phyloP scores from a whole-genome alignment of 2,329 filamentous ascomycete species.

The Neonectria coccinea region DNA sequence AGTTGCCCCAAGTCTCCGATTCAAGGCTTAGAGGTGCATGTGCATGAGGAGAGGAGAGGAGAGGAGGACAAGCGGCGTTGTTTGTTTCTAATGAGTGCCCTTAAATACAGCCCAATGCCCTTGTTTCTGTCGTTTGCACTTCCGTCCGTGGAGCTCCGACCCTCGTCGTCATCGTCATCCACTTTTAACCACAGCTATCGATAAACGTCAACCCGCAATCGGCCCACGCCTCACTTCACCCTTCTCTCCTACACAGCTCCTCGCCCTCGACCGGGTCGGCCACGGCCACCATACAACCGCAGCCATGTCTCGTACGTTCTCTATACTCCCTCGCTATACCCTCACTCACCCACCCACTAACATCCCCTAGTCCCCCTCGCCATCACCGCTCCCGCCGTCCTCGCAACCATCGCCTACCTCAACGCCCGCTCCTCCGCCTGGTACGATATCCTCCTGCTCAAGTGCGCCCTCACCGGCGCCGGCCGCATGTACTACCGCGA shows the following conservation, averaged over 20 bases:
- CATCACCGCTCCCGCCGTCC: conserved; percentile 69
- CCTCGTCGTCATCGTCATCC: not conserved
- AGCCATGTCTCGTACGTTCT: conserved; percentile 37
- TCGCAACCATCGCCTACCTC: conserved; percentile 79
- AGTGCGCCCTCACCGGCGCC: conserved; percentile 60
- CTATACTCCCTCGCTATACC: too few relatives aligned
- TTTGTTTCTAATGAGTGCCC: not conserved
- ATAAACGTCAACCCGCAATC: not conserved
- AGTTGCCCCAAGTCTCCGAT: not conserved
- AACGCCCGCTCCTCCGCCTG: conserved; percentile 77
- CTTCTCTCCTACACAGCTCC: not conserved
- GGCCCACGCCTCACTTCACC: conserved; percentile 5
- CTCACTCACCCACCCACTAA: not conserved
- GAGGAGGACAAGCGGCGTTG: too few relatives aligned
- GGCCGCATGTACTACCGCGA: conserved; percentile 60
- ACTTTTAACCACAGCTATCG: not conserved
- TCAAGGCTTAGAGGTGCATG: not conserved
- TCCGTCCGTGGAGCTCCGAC: not conserved
- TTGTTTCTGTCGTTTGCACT: not conserved
- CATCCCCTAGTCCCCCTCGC: conserved; percentile 61
- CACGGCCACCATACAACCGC: not conserved
- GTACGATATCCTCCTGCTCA: conserved; percentile 74
- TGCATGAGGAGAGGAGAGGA: not conserved
- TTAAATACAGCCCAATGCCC: not conserved
- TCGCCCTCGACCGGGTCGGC: not conserved